These are phyloP conservation scores for Fraxinus americana DNA, from an alignment of 257 asterid genomes.

Conservation along the genomic window DNA sequence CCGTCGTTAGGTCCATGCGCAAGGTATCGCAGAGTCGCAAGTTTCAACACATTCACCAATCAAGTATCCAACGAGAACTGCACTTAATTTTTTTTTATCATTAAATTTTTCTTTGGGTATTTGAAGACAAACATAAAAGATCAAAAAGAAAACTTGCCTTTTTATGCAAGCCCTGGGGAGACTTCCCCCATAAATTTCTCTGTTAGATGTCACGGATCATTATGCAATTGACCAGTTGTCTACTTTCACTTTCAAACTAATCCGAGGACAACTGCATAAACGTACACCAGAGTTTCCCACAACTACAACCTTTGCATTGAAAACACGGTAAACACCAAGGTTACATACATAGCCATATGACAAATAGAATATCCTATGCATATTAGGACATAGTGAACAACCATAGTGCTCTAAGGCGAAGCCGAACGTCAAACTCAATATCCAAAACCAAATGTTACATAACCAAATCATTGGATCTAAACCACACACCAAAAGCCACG, in stretches of 20 bases:
- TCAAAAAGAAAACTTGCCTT: slow-evolving; percentile 54
- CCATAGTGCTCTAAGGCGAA: slow-evolving; percentile 89
- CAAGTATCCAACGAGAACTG: slow-evolving; percentile 16
- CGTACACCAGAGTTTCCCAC: slow-evolving; percentile 95
- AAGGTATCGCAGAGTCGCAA: no score
- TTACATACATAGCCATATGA: slow-evolving; percentile 2
- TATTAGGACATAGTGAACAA: not conserved
- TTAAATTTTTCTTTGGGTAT: no score
- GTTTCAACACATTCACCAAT: not conserved
- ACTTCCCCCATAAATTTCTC: slow-evolving; percentile 69
- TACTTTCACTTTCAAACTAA: slow-evolving; percentile 95
- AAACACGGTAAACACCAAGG: slow-evolving; percentile 27
- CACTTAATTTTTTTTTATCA: no score
- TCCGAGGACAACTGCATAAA: slow-evolving; percentile 89
- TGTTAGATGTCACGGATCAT: slow-evolving; percentile 74
- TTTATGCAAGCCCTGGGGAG: slow-evolving; percentile 95
- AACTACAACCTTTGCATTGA: slow-evolving; percentile 79
- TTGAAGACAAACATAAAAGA: not conserved
- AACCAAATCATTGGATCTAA: no score
- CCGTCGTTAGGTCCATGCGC: no score
- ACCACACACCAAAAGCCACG: no score
- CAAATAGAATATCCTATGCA: not conserved
- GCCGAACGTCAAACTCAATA: slow-evolving; percentile 79
- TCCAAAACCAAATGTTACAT: slow-evolving; percentile 30
- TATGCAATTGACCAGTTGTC: slow-evolving; percentile 76